These are phyloP conservation scores for Mimosa pudica DNA, from an alignment of 306 rosid species.

Conservation along the genomic window DNA sequence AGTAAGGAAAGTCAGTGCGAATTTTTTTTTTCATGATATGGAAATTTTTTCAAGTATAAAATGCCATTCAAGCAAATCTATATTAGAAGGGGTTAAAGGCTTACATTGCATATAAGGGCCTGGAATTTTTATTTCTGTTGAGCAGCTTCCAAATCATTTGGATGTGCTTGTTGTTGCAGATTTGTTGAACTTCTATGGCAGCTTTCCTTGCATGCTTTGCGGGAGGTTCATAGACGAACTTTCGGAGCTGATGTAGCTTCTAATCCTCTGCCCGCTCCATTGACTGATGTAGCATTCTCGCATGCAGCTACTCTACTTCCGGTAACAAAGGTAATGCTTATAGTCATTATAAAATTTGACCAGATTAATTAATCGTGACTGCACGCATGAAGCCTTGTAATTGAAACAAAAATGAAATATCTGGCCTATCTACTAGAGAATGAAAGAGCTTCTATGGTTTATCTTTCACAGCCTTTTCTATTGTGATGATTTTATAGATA, in stretches of 20 bases:
- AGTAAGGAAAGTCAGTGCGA: neutral
- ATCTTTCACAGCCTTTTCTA: neutral
- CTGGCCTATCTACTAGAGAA: constrained; percentile 18
- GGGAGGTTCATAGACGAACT: constrained; percentile 94
- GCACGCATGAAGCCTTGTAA: constrained; percentile 6
- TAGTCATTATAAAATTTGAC: neutral
- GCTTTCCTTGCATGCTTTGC: constrained; percentile 96
- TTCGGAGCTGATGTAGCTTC: constrained; percentile 85
- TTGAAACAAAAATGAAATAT: constrained; percentile 25
- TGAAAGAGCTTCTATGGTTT: constrained; percentile 17
- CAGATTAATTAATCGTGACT: constrained; percentile 19
- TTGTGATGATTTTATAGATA: neutral
- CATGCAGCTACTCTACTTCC: constrained; percentile 99
- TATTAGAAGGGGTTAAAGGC: constrained; percentile 13
- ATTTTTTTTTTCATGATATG: neutral
- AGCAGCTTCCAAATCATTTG: constrained; percentile 22
- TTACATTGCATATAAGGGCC: constrained; percentile 23
- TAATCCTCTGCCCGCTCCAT: constrained; percentile 86
- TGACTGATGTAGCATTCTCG: constrained; percentile 98
- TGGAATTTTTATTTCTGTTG: constrained; percentile 11
- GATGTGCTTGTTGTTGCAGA: constrained; percentile 48
- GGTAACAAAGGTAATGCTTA: constrained; percentile 79
- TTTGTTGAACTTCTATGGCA: constrained; percentile 99
- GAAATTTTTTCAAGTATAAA: neutral
- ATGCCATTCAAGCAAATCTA: neutral